phyloP scores from a whole-genome alignment of 2,329 filamentous ascomycete genomes.

The Biscogniauxia sp. region DNA sequence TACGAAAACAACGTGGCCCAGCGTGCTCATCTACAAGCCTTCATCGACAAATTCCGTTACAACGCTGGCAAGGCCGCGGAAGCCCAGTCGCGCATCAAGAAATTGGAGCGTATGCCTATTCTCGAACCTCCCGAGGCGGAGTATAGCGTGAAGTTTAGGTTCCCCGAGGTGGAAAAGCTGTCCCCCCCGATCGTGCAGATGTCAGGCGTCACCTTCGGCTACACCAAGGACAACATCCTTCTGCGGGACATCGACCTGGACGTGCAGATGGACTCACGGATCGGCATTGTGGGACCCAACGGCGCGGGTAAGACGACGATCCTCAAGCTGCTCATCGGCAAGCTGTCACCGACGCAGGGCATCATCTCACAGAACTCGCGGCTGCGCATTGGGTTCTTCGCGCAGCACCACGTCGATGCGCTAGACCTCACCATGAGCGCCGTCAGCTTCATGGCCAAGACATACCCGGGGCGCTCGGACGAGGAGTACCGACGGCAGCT shows the following conservation, averaged over 20 bases:
- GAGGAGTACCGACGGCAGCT: slow-evolving; percentile 96
- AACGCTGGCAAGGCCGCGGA: slow-evolving; percentile 98
- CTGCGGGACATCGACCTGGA: slow-evolving; percentile 88
- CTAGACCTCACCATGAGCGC: slow-evolving; percentile 85
- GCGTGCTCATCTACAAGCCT: slow-evolving; percentile 89
- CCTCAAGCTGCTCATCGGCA: slow-evolving; percentile 93
- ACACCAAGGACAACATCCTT: slow-evolving; percentile 74
- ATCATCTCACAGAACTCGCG: slow-evolving; percentile 86
- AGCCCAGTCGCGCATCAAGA: slow-evolving; percentile 98
- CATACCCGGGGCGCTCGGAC: slow-evolving; percentile 85
- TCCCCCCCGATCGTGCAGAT: slow-evolving; percentile 98
- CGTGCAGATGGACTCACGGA: slow-evolving; percentile 95
- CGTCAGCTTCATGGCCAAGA: slow-evolving; percentile 94
- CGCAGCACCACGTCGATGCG: slow-evolving; percentile 96
- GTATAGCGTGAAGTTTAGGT: slow-evolving; percentile 95
- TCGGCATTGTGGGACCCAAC: slow-evolving; percentile 98
- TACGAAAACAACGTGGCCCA: slow-evolving; percentile 98
- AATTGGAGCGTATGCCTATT: slow-evolving; percentile 93
- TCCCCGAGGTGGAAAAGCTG: slow-evolving; percentile 96
- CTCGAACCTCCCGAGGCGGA: slow-evolving; percentile 87
- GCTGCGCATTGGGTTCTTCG: slow-evolving; percentile 92
- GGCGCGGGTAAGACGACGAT: slow-evolving; percentile 98
- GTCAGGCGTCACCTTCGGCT: slow-evolving; percentile 88
- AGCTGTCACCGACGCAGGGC: slow-evolving; percentile 72
- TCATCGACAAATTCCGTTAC: slow-evolving; percentile 99